phyloP scores from a whole-genome alignment of 306 rosid species.

The Vicia sativa region DNA sequence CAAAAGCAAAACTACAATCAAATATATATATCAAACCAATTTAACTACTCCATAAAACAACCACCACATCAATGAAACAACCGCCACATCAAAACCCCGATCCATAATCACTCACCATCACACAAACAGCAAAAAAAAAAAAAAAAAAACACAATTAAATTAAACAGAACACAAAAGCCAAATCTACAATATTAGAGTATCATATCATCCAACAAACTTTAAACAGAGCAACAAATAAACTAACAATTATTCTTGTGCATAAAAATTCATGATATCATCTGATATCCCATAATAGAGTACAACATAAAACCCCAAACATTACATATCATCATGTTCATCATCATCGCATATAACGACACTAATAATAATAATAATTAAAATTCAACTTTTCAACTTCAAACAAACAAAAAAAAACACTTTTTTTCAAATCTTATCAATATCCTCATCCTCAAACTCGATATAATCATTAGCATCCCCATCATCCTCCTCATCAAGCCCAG shows the following conservation, averaged over 20 bases:
- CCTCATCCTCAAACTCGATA: slow-evolving; percentile 17
- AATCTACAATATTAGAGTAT: neutral
- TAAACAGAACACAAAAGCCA: neutral
- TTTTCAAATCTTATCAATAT: slow-evolving; percentile 22
- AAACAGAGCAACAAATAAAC: neutral
- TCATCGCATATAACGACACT: neutral
- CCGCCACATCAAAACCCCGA: no score
- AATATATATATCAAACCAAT: no score
- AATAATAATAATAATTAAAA: neutral
- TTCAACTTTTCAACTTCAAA: no score
- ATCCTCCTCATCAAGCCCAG: slow-evolving; percentile 5
- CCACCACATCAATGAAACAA: no score
- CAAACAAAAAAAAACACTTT: neutral
- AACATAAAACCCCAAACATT: neutral
- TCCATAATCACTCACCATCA: no score
- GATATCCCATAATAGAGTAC: neutral
- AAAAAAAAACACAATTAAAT: neutral
- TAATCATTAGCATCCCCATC: slow-evolving; percentile 15
- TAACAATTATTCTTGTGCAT: neutral
- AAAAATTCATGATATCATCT: neutral
- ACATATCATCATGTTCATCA: neutral
- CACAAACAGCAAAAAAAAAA: neutral
- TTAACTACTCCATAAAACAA: no score
- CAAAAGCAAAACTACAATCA: no score
- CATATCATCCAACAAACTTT: neutral